Percentiles rank a stretch among this genome's conserved stretches.
Conservation (phyloP, 106 monocot genomes). For the Xerophyta viscosa region DNA sequence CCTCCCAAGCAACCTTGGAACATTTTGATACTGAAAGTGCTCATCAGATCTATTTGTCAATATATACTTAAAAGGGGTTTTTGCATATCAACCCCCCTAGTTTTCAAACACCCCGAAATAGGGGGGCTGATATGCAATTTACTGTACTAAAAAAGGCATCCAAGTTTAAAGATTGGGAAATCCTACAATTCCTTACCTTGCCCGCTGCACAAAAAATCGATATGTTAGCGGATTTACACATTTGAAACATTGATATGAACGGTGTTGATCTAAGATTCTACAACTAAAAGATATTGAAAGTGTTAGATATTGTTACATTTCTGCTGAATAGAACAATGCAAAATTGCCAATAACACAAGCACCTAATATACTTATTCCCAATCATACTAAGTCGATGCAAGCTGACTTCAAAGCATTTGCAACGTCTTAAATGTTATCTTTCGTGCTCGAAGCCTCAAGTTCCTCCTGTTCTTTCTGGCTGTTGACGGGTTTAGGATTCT, state of each 20-base stretch:
- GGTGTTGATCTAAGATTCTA: background rate
- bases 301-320: background rate
- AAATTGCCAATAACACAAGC: background rate
- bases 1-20: too few species aligned
- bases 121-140: too few species aligned
- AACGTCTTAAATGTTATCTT: constrained; percentile 26
- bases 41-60: too few species aligned
- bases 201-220: too few species aligned
- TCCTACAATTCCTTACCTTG: too few species aligned
- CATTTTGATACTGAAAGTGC: too few species aligned
- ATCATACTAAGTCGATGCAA: background rate
- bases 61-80: too few species aligned
- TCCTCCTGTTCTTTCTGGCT: constrained; percentile 32
- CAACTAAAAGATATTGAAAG: background rate
- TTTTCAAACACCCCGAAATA: too few species aligned
- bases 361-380: background rate
- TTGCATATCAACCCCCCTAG: too few species aligned
- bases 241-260: background rate
- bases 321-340: background rate
- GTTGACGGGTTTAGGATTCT: constrained; percentile 15
- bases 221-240: too few species aligned
- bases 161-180: too few species aligned
- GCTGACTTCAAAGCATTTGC: background rate
- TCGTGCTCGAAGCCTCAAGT: constrained; percentile 33
- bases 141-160: too few species aligned